Evolutionary conservation across 2,329 filamentous ascomycete genomes (phyloP), one percentile per base, ranked within the genome.

Genomic region (Paracoccidioides lutzii): DNA sequence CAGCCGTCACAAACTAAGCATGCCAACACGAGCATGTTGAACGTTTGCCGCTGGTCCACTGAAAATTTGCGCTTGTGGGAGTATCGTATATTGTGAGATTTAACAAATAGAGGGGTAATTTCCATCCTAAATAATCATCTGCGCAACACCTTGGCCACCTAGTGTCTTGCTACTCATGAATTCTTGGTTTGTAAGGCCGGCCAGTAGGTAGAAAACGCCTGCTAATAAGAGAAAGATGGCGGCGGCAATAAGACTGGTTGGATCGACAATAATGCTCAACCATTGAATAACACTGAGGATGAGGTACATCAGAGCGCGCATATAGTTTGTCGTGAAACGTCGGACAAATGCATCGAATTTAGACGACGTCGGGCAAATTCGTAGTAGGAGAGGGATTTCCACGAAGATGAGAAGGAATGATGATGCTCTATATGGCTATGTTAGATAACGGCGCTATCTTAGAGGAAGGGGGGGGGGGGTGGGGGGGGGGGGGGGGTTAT

Each of bases 341-440:
- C 91, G 90, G 72, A 98, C 91, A 69, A 90, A 85, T 62, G 75
- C 77, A 71, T 98, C 93, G 75, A 98, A 98, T 61, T 81, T 83
- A 61, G 84, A 73, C 12, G 91, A 97, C 5, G 93, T 98, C 57
- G 93, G 93, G 77, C 93, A 98, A 76, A 98, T 96, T 73, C 93
- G 88, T 59, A 98, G 84, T 57, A 98, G 87, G 58, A 97, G 84
- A 33, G 93, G 93, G 15, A 98, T 85, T 72, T 98, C 88, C 67
- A 91, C 79, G 73, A 93, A 93, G 67, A 93, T 76, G 66, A 93
- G 85, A 64, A 90, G 65, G 64, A 90, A 82, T 12, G 83, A 79
- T 52, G 79, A 89, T 58, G 79, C 76, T 46, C 88, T 91, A 62
- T 46, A 30, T 59, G 77, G 71, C 65, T 82, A 75, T 65, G 76